phyloP scores from a whole-genome alignment of 2,329 filamentous ascomycete genomes.

The Onygenales sp. region DNA sequence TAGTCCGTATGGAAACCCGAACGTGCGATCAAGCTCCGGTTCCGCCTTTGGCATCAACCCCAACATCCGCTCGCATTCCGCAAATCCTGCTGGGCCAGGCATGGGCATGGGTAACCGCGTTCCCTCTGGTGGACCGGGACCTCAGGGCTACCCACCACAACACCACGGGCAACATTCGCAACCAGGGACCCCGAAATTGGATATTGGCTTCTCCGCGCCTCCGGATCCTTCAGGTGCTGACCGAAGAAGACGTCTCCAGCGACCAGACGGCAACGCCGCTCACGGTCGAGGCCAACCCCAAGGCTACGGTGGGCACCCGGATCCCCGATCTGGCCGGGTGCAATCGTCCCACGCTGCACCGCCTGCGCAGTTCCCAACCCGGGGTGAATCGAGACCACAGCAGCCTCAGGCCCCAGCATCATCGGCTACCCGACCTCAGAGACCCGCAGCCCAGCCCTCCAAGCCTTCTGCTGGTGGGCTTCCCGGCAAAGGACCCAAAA shows the following conservation, averaged over 20 bases:
- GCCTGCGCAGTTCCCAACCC: conserved; percentile 5
- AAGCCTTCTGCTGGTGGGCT: conserved; percentile 24
- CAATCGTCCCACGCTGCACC: background rate
- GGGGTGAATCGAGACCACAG: conserved; percentile 9
- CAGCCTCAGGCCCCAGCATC: conserved; percentile 7
- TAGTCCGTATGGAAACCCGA: conserved; percentile 24
- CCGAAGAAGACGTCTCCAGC: conserved; percentile 33
- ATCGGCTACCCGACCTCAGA: conserved; percentile 25
- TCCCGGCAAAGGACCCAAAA: conserved; percentile 72
- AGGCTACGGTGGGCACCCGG: conserved; percentile 13
- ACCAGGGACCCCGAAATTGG: conserved; percentile 27
- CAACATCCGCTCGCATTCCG: conserved; percentile 34
- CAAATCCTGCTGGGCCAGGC: conserved; percentile 13
- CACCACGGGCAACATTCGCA: conserved; percentile 21
- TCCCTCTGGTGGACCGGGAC: conserved; percentile 14
- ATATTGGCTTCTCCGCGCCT: conserved; percentile 40
- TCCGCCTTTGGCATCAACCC: conserved; percentile 41
- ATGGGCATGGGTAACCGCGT: conserved; percentile 15
- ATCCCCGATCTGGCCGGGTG: background rate
- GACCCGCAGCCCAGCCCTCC: conserved; percentile 14
- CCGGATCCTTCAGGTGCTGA: conserved; percentile 28
- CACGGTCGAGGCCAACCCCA: conserved; percentile 7
- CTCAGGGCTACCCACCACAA: conserved; percentile 24
- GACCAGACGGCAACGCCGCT: conserved; percentile 18
- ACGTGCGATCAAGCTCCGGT: conserved; percentile 34